Evolutionary conservation across 2,329 filamentous ascomycete genomes (phyloP).

Genomic region (Scopulariopsis brevicaulis): DNA sequence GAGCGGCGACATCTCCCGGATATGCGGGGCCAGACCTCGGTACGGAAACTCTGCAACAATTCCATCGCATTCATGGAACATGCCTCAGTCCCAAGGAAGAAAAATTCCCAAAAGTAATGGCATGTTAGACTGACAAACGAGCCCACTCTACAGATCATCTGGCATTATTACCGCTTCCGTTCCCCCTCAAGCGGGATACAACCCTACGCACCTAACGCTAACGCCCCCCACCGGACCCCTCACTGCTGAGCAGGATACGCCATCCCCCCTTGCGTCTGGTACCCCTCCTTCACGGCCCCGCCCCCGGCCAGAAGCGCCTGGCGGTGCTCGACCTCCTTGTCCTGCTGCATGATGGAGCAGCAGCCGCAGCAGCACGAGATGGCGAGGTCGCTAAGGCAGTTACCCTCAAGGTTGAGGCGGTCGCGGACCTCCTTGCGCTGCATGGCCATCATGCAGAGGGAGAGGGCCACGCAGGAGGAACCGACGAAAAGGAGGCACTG

Average conservation of each 20-base stretch:
- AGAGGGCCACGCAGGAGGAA: slow-evolving; percentile 24
- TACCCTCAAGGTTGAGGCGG: slow-evolving; percentile 32
- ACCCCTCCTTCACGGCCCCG: slow-evolving; percentile 15
- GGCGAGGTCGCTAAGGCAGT: slow-evolving; percentile 27
- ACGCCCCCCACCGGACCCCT: not conserved
- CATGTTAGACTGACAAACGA: no score
- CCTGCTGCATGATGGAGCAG: slow-evolving; percentile 32
- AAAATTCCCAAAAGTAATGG: no score
- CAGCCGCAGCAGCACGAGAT: slow-evolving; percentile 31
- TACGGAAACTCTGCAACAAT: no score
- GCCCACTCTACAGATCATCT: not conserved
- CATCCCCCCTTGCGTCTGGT: slow-evolving; percentile 18
- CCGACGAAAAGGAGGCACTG: slow-evolving; percentile 32
- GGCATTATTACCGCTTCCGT: not conserved
- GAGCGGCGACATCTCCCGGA: no score
- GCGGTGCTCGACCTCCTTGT: slow-evolving; percentile 31
- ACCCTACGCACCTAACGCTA: not conserved
- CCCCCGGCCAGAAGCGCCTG: slow-evolving; percentile 12
- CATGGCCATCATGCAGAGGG: slow-evolving; percentile 30
- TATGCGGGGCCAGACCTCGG: no score
- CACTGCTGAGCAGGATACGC: slow-evolving; percentile 10
- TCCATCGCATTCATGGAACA: no score
- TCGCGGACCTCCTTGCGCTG: slow-evolving; percentile 31
- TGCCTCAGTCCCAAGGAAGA: no score
- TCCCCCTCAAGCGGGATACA: not conserved